Evolutionary conservation across 2,329 filamentous ascomycete species (phyloP).

Genomic region (Ceratocystis variospora): DNA sequence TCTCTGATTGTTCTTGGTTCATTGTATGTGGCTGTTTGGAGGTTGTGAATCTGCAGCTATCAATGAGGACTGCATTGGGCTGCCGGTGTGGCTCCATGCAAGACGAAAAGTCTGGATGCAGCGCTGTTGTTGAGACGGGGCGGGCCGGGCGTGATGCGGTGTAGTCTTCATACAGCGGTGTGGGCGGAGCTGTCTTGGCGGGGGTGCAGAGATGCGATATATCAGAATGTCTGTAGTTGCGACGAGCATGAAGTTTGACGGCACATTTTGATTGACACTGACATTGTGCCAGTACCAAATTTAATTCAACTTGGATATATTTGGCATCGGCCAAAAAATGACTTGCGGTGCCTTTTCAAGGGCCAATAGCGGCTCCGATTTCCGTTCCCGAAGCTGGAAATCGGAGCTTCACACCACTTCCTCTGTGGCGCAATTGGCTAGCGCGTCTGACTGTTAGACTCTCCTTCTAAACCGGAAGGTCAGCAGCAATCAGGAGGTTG

Average conservation of each 20-base stretch:
- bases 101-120: not conserved
- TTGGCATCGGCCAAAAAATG: too few relatives aligned
- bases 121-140: too few relatives aligned
- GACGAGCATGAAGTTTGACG: too few relatives aligned
- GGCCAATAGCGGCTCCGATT: not conserved
- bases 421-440: constrained; percentile 40
- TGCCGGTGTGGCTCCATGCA: not conserved
- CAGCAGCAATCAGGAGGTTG: constrained; percentile 19
- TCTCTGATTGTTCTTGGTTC: not conserved
- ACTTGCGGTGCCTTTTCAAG: not conserved
- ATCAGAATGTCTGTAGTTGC: too few relatives aligned
- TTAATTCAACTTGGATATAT: too few relatives aligned
- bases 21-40: not conserved
- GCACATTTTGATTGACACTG: too few relatives aligned
- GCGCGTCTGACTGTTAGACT: constrained; percentile 45
- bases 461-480: not conserved
- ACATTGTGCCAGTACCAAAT: too few relatives aligned
- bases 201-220: too few relatives aligned
- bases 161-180: not conserved
- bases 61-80: not conserved
- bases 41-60: not conserved
- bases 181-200: not conserved
- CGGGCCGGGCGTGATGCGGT: not conserved
- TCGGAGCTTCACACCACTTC: not conserved
- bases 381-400: not conserved